Percentiles rank a stretch among this genome's conserved stretches.
Conservation (phyloP, 352 stramenopile genomes). For the Phytophthora lateralis region DNA sequence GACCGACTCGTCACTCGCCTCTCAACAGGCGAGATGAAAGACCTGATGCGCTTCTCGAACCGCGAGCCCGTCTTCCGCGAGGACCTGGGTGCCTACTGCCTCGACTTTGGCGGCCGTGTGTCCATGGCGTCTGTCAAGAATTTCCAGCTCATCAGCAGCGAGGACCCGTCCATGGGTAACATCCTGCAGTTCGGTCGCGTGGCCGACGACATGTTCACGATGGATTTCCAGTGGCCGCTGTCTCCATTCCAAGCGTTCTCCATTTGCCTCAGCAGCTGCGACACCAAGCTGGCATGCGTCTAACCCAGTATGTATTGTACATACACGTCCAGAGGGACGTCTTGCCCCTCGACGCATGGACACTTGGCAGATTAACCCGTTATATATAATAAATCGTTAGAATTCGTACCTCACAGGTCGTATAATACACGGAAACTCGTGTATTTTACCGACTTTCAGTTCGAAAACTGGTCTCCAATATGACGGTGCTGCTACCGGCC, state of each 20-base stretch:
- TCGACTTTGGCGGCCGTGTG: conserved; percentile 88
- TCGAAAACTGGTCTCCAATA: conserved; percentile 13
- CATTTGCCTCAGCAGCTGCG: conserved; percentile 90
- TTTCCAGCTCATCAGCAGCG: conserved; percentile 87
- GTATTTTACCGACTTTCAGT: background rate
- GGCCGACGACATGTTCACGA: conserved; percentile 91
- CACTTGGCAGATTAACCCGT: conserved; percentile 24
- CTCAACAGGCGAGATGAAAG: conserved; percentile 69
- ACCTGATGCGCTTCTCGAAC: conserved; percentile 90
- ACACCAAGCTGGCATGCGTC: conserved; percentile 90
- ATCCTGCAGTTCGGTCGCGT: conserved; percentile 90
- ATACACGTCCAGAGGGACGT: conserved; percentile 10
- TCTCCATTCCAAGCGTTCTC: conserved; percentile 89
- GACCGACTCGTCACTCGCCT: conserved; percentile 83
- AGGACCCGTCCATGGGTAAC: conserved; percentile 86
- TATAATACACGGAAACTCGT: background rate
- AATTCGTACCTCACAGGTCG: conserved; percentile 13
- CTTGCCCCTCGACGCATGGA: conserved; percentile 2
- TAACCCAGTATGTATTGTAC: conserved; percentile 33
- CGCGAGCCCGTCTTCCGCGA: conserved; percentile 86
- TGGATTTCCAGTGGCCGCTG: conserved; percentile 91
- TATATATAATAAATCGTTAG: conserved; percentile 48
- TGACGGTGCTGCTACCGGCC: conserved; percentile 75
- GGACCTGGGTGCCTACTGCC: conserved; percentile 83
- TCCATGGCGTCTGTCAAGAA: conserved; percentile 90